Percentiles rank a stretch among this genome's conserved stretches.
These are phyloP conservation scores for Paradendryphiella salina DNA, from an alignment of 2,329 filamentous ascomycete species.

Conservation along the genomic window DNA sequence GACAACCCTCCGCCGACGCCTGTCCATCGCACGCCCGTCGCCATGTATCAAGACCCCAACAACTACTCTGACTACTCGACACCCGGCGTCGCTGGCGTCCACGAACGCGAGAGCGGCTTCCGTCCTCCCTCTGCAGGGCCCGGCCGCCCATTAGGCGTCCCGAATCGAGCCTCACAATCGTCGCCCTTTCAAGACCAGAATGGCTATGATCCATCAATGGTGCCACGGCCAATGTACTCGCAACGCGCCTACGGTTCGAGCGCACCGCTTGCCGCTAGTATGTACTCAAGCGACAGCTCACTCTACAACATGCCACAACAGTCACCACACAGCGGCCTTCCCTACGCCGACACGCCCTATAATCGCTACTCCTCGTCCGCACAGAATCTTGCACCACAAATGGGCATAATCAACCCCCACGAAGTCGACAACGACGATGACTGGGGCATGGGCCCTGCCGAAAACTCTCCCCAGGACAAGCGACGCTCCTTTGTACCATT, in stretches of 20 bases:
- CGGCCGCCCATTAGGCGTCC: conserved; percentile 26
- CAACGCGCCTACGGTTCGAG: conserved; percentile 26
- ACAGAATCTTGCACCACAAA: conserved; percentile 36
- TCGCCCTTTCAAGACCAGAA: conserved; percentile 36
- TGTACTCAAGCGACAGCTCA: conserved; percentile 49
- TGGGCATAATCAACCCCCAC: conserved; percentile 69
- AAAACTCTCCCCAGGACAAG: conserved; percentile 52
- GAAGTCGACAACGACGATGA: conserved; percentile 86
- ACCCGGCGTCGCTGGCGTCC: conserved; percentile 61
- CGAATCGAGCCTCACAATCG: conserved; percentile 26
- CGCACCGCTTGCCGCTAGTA: conserved; percentile 36
- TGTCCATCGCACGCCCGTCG: conserved; percentile 36
- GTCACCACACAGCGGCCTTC: conserved; percentile 39
- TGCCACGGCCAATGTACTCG: conserved; percentile 30
- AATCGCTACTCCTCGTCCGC: conserved; percentile 57
- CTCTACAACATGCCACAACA: conserved; percentile 55
- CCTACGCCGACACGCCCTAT: conserved; percentile 68
- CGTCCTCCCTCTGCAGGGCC: conserved; percentile 56
- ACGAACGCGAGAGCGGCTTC: conserved; percentile 63
- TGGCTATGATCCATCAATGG: conserved; percentile 27
- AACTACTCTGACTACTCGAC: conserved; percentile 43
- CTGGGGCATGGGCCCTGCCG: conserved; percentile 65
- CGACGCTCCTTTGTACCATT: conserved; percentile 65
- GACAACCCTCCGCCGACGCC: conserved; percentile 44
- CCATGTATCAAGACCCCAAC: conserved; percentile 33